These are phyloP conservation scores for Thalia dealbata DNA, from an alignment of 176 grass and related monocot species.

Conservation along the genomic window DNA sequence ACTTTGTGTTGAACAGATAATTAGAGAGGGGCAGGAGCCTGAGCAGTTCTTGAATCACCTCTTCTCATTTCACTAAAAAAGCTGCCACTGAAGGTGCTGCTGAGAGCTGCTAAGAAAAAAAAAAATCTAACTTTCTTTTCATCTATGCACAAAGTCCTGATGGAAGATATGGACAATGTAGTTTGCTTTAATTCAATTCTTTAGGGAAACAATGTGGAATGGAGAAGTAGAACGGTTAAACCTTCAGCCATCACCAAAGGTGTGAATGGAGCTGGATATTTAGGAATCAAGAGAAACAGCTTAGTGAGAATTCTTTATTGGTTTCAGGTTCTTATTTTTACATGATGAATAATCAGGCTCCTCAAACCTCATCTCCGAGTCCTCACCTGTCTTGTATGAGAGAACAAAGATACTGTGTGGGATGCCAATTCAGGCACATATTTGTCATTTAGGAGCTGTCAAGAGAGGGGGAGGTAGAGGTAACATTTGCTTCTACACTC, in stretches of 20 bases:
- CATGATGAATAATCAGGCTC: not conserved
- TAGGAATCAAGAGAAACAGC: not conserved
- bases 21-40: slow-evolving; percentile 44
- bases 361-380: too few relatives aligned
- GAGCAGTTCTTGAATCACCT: slow-evolving; percentile 45
- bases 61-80: slow-evolving; percentile 32
- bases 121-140: not conserved
- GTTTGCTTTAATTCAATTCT: not conserved
- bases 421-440: too few relatives aligned
- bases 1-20: slow-evolving; percentile 29
- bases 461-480: too few relatives aligned
- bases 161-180: not conserved
- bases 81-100: not conserved
- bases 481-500: too few relatives aligned
- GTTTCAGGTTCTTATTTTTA: not conserved
- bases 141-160: not conserved
- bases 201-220: not conserved
- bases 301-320: not conserved
- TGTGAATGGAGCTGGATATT: slow-evolving; percentile 3
- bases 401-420: too few relatives aligned
- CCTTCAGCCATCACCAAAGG: not conserved
- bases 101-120: not conserved
- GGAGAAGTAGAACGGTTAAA: not conserved
- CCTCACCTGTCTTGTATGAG: too few relatives aligned
- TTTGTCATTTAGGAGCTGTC: too few relatives aligned